Base-by-base conservation (phyloP, 2,329 filamentous ascomycete genomes). In the Hymenoscyphus occultus region DNA sequence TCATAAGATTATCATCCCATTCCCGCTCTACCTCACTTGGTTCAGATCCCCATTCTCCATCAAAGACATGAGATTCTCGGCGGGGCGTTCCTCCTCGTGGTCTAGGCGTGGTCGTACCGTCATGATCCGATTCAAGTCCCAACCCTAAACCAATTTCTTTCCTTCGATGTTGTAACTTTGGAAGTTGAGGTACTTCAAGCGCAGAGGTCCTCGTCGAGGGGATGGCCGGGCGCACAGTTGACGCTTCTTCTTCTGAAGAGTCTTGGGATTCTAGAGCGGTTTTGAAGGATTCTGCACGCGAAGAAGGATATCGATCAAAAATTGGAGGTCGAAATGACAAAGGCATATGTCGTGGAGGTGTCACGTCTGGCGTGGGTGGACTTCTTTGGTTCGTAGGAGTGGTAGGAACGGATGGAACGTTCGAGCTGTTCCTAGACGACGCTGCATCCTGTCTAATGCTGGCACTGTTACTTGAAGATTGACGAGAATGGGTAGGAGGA, bases 291-390 rank as follows among this genome's bases (percentile, higher is more conserved):
- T 89, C 87, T 28, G 87, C 83, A 35, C 74, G 72, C 19, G 75
- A 75, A 5, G 74, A 75, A 14, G 73, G 71, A 60, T 74, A 72
- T 64, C 83, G 82, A 68, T 87, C 83, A 67, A 76, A 77, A 56
- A 81, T 72, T 42, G 76, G 74, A 19, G 83, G 82, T 39, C 84
- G 83, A 57, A 80, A 73, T 62, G 78, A 73, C 72, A 78, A 80
- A 16, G 81, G 77, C 64, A 80, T 80, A 45, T 76, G 76, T 59
- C 86, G 83, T 42, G 90, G 90, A 61, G 90, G 90, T 16, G 90
- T 93, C 57, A 90, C 84, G 76, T 92, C 90, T 40, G 90, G 90
- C 2, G 90, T 93, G 39, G 89, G 90, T 16, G 88, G 88, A 71
- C 86, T 90, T 72, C 83, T 83, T 69, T 88, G 85, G 69, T 86